Evolutionary conservation across 225 moss, liverwort and hornwort genomes (phyloP).

Genomic region (Anthoceros angustus): DNA sequence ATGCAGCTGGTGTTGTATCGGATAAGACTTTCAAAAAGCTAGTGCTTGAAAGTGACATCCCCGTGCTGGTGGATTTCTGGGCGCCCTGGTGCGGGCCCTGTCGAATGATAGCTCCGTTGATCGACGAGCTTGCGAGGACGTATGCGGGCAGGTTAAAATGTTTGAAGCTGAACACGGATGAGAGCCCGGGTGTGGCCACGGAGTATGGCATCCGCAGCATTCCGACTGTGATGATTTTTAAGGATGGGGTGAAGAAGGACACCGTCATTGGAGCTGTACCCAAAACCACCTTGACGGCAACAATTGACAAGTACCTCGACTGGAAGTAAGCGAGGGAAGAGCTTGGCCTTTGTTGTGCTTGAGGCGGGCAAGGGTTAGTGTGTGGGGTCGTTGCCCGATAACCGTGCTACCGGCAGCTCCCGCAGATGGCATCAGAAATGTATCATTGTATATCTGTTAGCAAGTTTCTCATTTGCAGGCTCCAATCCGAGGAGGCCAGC

Average conservation of each 20-base stretch:
- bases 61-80: slow-evolving; percentile 90
- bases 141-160: slow-evolving; percentile 72
- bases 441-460: too few species aligned
- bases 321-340: too few species aligned
- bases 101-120: slow-evolving; percentile 84
- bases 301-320: slow-evolving; percentile 68
- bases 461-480: too few species aligned
- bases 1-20: slow-evolving; percentile 47
- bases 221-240: slow-evolving; percentile 93
- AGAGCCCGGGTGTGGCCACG: slow-evolving; percentile 61
- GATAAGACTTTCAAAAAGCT: slow-evolving; percentile 49
- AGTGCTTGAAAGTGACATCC: slow-evolving; percentile 52
- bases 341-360: too few species aligned
- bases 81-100: slow-evolving; percentile 97
- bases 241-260: slow-evolving; percentile 64
- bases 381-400: too few species aligned
- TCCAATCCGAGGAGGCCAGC: too few species aligned
- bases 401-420: too few species aligned
- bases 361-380: too few species aligned
- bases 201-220: slow-evolving; percentile 91
- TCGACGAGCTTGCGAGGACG: slow-evolving; percentile 68
- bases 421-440: too few species aligned
- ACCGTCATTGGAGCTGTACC: slow-evolving; percentile 92
- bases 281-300: slow-evolving; percentile 50
- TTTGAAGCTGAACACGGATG: slow-evolving; percentile 85